Base-by-base conservation (phyloP, 345 rosid species). In the Hibiscus tridactylites region DNA sequence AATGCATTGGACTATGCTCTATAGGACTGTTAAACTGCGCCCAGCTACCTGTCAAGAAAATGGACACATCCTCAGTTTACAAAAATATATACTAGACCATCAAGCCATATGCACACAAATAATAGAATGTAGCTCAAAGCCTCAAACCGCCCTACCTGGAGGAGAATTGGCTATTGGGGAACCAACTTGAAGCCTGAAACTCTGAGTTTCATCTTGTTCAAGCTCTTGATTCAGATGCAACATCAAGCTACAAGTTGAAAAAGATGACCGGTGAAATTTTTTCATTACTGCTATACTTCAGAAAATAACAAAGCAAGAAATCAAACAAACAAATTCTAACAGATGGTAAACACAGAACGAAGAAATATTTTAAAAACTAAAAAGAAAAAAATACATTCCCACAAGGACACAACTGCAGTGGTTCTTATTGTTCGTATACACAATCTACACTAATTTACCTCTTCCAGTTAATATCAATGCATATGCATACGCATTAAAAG, bases 161-260 rank as follows among this genome's bases (percentile, higher is more conserved):
- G 91, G 87, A 74, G 90, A 89, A 74, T 79, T 84, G 7, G 80
- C 73, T 63, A 84, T 70, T 37, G 94, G 87, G 9, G 94, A 87
- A 75, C 84, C 90, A 28, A 60, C 72, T 42, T 79, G 90, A 64
- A 75, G 87, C 19, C 77, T 79, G 56, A 85, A 85, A 77, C 76
- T 74, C 60, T 79, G 75, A 33, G 80, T 74, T 76, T 89, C 94
- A 65, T 87, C 94, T 75, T 83, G 87, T 50, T 89, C 94, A 77
- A 81, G 61, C 50, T 89, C 94, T 72, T 79, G 91, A 79, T 79
- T 84, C 62, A 85, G 47, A 76, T 88, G 93, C 64, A 80, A 62
- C 84, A 87, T 85, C 84, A 85, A 79, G 79, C 94, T 89, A 73
- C 31, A 75, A 17, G 61, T 15, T 10, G 42, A 13, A 74, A 59